A percentile compares a stretch with the other conserved stretches of the same genome.
Conservation (phyloP, 1,139 yeast species). For the Suhomyces yuchorum region DNA sequence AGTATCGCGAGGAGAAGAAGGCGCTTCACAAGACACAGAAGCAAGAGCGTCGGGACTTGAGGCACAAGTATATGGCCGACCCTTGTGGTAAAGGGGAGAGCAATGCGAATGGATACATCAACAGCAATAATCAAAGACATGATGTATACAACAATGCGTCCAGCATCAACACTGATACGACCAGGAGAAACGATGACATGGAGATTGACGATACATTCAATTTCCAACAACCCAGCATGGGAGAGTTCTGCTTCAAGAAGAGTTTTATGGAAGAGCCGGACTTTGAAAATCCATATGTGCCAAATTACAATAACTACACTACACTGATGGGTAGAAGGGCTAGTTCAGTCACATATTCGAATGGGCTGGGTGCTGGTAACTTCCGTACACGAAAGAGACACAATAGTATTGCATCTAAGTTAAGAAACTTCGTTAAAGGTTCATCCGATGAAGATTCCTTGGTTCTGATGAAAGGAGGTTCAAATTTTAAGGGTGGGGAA, state of each 20-base stretch:
- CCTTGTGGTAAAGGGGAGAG: background rate
- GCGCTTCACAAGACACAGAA: conserved; percentile 12
- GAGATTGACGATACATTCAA: conserved; percentile 6
- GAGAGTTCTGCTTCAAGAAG: conserved; percentile 1
- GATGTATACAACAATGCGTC: background rate
- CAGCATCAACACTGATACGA: background rate
- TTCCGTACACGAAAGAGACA: conserved; percentile 4
- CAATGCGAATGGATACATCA: background rate
- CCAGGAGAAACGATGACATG: background rate
- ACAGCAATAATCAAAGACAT: background rate
- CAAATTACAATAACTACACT: conserved; percentile 3
- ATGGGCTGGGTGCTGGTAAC: background rate
- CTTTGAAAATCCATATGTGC: conserved; percentile 1
- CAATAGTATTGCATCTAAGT: conserved; percentile 12
- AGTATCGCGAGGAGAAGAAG: conserved; percentile 11
- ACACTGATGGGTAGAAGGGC: conserved; percentile 7
- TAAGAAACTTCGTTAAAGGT: conserved; percentile 17
- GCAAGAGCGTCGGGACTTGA: conserved; percentile 14
- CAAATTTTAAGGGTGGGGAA: conserved; percentile 3
- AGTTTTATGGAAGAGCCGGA: conserved; percentile 1
- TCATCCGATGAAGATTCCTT: conserved; percentile 12
- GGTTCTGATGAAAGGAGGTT: conserved; percentile 3
- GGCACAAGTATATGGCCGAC: conserved; percentile 13
- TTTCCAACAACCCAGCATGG: background rate
- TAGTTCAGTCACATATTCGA: conserved; percentile 1